Evolutionary conservation across 805 yeast species (phyloP).

Genomic region (Cyberlindnera mycetangii): DNA sequence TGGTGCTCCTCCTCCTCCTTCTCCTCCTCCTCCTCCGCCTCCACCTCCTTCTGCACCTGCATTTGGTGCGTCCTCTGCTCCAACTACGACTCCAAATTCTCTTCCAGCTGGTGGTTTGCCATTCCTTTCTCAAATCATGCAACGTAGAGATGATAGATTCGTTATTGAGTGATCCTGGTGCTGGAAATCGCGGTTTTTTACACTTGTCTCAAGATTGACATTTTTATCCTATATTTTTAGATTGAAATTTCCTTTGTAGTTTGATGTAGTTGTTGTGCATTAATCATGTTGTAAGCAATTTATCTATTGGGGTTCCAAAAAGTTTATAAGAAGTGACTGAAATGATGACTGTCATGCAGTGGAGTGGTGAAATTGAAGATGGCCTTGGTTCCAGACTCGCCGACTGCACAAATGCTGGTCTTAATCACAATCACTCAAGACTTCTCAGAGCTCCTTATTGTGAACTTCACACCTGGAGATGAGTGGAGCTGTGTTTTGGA

Average conservation of each 20-base stretch:
- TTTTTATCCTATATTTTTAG: too few relatives aligned
- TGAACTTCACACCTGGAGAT: not conserved
- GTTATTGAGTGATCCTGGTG: conserved; percentile 36
- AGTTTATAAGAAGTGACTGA: too few relatives aligned
- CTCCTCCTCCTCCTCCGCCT: conserved; percentile 18
- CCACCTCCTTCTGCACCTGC: conserved; percentile 13
- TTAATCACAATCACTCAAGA: too few relatives aligned
- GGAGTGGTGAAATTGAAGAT: too few relatives aligned
- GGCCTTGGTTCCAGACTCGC: too few relatives aligned
- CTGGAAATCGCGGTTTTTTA: not conserved
- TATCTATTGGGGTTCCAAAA: too few relatives aligned
- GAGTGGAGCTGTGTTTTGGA: not conserved
- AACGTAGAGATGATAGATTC: conserved; percentile 43
- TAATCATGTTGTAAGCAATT: too few relatives aligned
- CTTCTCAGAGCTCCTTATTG: not conserved
- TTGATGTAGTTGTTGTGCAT: too few relatives aligned
- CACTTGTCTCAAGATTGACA: not conserved
- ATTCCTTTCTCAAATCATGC: conserved; percentile 48
- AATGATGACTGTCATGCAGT: too few relatives aligned
- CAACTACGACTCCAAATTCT: conserved; percentile 7
- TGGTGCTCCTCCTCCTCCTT: conserved; percentile 22
- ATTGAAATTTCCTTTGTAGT: too few relatives aligned
- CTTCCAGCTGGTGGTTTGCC: conserved; percentile 39
- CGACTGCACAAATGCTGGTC: too few relatives aligned
- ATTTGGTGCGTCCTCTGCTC: not conserved